Evolutionary conservation across 257 asterid species (phyloP).

Genomic region (Nicotiana tomentosiformis): DNA sequence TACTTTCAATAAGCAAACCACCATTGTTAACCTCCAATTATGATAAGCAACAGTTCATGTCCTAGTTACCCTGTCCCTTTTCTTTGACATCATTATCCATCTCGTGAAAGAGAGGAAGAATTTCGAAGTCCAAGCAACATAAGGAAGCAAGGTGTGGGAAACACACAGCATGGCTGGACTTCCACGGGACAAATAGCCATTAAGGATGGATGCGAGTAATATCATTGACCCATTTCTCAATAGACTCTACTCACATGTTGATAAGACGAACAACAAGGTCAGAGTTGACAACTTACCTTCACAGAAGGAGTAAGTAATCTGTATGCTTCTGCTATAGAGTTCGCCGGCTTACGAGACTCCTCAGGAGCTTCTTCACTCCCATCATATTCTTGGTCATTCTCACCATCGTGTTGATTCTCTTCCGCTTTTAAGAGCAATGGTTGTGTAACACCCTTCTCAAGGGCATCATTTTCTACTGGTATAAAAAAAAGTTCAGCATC

Average conservation of each 20-base stretch:
- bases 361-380: conserved; percentile 81
- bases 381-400: conserved; percentile 65
- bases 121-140: not conserved
- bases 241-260: not conserved
- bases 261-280: not conserved
- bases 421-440: conserved; percentile 59
- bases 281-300: conserved; percentile 48
- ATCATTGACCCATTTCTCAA: not conserved
- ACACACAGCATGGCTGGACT: not conserved
- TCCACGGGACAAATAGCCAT: not conserved
- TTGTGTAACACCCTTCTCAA: conserved; percentile 74
- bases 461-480: conserved; percentile 38
- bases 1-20: too few relatives aligned
- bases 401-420: conserved; percentile 52
- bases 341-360: conserved; percentile 78
- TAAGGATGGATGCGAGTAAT: not conserved
- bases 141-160: not conserved
- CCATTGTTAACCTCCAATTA: too few relatives aligned
- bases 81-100: too few relatives aligned
- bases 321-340: conserved; percentile 74
- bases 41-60: too few relatives aligned
- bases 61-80: too few relatives aligned
- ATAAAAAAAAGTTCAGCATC: not conserved
- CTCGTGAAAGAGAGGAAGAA: too few relatives aligned
- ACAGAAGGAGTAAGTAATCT: conserved; percentile 91